These are phyloP conservation scores for Vigna mungo DNA, from an alignment of 306 rosid genomes.

Conservation along the genomic window DNA sequence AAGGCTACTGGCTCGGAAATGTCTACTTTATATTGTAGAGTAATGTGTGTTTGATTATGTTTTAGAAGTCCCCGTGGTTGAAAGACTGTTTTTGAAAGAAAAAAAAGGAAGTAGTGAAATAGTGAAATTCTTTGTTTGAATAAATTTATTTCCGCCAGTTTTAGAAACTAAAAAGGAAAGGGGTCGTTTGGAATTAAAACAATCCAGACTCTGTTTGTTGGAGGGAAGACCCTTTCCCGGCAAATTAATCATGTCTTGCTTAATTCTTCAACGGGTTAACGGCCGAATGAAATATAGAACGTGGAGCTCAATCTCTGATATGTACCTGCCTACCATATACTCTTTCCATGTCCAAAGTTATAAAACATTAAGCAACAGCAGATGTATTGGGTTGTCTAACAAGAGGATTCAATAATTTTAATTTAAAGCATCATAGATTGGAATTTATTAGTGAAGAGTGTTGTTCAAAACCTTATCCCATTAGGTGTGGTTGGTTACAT, in stretches of 20 bases:
- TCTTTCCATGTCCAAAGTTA: background rate
- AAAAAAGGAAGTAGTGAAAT: too few relatives aligned
- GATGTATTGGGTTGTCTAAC: constrained; percentile 2
- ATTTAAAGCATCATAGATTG: background rate
- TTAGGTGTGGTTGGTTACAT: background rate
- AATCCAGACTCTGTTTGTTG: background rate
- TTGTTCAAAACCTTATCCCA: background rate
- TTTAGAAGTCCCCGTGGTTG: background rate
- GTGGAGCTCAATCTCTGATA: background rate
- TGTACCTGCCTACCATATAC: background rate
- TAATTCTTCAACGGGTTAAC: constrained; percentile 17
- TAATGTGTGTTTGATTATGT: constrained; percentile 34
- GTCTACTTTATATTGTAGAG: constrained; percentile 22
- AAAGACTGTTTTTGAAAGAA: background rate
- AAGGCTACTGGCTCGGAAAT: background rate
- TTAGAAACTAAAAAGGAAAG: background rate
- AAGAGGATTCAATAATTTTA: background rate
- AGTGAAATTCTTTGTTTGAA: background rate
- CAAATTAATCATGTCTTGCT: background rate
- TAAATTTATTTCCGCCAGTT: background rate
- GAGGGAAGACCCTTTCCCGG: background rate
- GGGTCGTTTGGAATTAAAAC: constrained; percentile 1
- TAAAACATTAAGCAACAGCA: constrained; percentile 1
- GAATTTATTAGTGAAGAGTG: background rate
- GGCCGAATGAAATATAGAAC: constrained; percentile 22